phyloP scores from a whole-genome alignment of 1,284 basidiomycete genomes.

The Fomitopsis pinicola region DNA sequence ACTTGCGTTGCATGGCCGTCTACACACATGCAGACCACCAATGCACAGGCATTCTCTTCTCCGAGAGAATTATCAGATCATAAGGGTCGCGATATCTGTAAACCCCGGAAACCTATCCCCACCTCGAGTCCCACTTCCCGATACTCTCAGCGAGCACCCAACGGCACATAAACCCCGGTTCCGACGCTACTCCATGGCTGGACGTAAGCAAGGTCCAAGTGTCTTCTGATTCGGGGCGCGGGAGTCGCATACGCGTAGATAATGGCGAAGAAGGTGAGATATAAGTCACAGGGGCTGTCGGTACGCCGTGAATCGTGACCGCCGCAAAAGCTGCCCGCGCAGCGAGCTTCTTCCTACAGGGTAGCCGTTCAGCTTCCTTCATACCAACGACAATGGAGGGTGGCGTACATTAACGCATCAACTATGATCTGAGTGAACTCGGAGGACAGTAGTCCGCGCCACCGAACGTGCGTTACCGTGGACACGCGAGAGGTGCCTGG shows the following conservation, averaged over 20 bases:
- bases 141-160: slow-evolving; percentile 25
- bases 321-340: slow-evolving; percentile 12
- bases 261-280: slow-evolving; percentile 4
- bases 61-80: too few relatives aligned
- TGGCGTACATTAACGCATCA: slow-evolving; percentile 37
- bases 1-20: too few relatives aligned
- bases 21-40: too few relatives aligned
- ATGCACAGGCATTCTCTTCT: too few relatives aligned
- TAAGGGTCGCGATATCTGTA: too few relatives aligned
- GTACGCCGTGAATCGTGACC: slow-evolving; percentile 16
- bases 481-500: slow-evolving; percentile 41
- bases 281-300: slow-evolving; percentile 21
- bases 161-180: background rate
- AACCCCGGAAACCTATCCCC: background rate
- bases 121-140: slow-evolving; percentile 9
- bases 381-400: background rate
- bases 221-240: slow-evolving; percentile 21
- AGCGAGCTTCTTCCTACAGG: background rate
- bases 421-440: slow-evolving; percentile 48
- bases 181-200: background rate
- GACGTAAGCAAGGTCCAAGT: slow-evolving; percentile 19
- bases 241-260: slow-evolving; percentile 13
- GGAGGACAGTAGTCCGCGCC: slow-evolving; percentile 52
- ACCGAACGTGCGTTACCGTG: slow-evolving; percentile 46
- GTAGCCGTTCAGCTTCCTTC: too few relatives aligned